These are phyloP conservation scores for Eremothecium cymbalariae DNA, from an alignment of 1,139 yeast species.

Conservation along the genomic window DNA sequence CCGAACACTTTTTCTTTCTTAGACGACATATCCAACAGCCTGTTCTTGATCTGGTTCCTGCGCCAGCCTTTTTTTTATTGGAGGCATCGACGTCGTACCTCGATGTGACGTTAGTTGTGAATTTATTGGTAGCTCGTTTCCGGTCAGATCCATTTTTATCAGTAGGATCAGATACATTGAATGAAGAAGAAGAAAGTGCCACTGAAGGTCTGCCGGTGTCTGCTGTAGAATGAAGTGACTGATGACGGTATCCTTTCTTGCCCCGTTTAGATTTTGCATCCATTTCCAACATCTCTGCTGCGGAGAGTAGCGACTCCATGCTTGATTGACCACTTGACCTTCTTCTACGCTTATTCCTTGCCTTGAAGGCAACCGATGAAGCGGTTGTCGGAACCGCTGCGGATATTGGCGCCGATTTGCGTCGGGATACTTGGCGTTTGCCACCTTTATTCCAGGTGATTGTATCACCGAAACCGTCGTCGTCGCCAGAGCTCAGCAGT, in stretches of 20 bases:
- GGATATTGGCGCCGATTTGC: constrained; percentile 17
- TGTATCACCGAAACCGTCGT: constrained; percentile 11
- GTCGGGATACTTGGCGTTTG: constrained; percentile 22
- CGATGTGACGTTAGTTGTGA: neutral
- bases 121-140: neutral
- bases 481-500: constrained; percentile 11
- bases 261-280: constrained; percentile 3
- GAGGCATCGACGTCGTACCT: constrained; percentile 5
- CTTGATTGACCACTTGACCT: constrained; percentile 5
- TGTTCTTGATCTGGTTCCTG: constrained; percentile 41
- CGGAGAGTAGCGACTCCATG: constrained; percentile 9
- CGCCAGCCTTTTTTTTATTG: constrained; percentile 16
- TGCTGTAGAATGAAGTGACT: neutral
- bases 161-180: neutral
- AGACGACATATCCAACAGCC: constrained; percentile 69
- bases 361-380: constrained; percentile 7
- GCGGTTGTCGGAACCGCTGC: constrained; percentile 8
- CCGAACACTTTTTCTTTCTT: constrained; percentile 58
- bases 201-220: too few species aligned
- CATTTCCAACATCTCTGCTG: constrained; percentile 11
- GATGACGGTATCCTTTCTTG: neutral
- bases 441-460: constrained; percentile 33
- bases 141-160: neutral
- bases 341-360: constrained; percentile 1
- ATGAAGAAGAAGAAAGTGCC: constrained; percentile 2